Conservation (phyloP, 169 alveolate genomes). For the Pseudocohnilembus persalinus region DNA sequence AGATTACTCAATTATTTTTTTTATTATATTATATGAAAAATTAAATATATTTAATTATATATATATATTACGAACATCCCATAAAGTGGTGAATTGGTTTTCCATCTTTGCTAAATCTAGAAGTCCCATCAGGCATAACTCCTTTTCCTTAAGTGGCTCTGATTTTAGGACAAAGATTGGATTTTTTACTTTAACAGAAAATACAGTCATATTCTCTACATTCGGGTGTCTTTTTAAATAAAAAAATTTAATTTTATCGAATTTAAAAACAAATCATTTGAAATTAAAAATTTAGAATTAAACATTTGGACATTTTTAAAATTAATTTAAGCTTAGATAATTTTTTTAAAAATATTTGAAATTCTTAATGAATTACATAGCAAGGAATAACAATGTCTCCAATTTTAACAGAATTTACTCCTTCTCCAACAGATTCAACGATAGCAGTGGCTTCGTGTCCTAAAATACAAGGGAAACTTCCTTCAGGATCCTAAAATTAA, state of each 20-base stretch:
- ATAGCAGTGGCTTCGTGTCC: constrained; percentile 91
- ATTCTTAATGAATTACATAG: too few species aligned
- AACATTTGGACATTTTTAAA: too few species aligned
- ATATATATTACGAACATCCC: constrained; percentile 68
- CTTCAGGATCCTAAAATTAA: constrained; percentile 76
- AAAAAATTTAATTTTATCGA: background rate
- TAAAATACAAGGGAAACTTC: constrained; percentile 77
- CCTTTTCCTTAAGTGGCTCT: constrained; percentile 82
- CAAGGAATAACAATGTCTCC: constrained; percentile 89
- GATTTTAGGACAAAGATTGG: constrained; percentile 76
- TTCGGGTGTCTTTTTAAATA: constrained; percentile 25
- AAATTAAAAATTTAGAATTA: too few species aligned
- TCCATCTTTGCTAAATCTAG: constrained; percentile 83
- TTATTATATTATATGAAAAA: background rate
- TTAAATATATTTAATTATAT: constrained; percentile 4
- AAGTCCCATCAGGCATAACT: constrained; percentile 83
- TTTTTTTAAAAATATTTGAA: too few species aligned
- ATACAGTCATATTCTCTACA: constrained; percentile 56
- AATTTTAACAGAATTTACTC: constrained; percentile 76
- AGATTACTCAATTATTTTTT: background rate
- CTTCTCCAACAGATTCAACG: constrained; percentile 88
- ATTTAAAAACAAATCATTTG: constrained; percentile 40
- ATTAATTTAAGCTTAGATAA: too few species aligned
- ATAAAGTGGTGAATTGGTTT: constrained; percentile 81
- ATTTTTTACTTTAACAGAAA: constrained; percentile 58